Evolutionary conservation across 2,329 filamentous ascomycete species (phyloP).

Genomic region (Leptographium wingfieldii): DNA sequence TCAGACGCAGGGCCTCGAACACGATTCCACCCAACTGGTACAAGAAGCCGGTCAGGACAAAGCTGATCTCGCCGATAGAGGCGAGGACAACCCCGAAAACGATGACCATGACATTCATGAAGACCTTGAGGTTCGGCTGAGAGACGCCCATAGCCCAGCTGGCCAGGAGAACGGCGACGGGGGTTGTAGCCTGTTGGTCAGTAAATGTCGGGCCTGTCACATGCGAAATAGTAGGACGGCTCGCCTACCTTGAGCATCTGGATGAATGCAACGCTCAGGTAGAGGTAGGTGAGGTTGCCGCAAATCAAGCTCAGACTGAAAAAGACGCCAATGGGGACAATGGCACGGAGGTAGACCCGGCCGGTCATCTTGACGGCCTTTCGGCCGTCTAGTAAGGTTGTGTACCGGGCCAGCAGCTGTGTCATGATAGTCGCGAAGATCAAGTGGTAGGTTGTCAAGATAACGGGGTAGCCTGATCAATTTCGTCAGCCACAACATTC

Average conservation of each 20-base stretch:
- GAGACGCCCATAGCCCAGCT: conserved; percentile 81
- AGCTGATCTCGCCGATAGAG: conserved; percentile 90
- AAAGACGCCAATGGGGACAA: conserved; percentile 88
- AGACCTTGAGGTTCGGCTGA: conserved; percentile 70
- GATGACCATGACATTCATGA: conserved; percentile 89
- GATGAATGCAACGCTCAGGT: conserved; percentile 91
- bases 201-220: background rate
- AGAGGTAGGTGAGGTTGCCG: conserved; percentile 90
- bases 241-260: conserved; percentile 84
- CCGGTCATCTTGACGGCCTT: conserved; percentile 97
- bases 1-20: conserved; percentile 72
- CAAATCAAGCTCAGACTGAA: conserved; percentile 95
- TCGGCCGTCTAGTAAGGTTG: conserved; percentile 77
- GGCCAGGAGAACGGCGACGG: conserved; percentile 80
- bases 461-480: conserved; percentile 51
- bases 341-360: conserved; percentile 81
- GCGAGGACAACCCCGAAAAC: conserved; percentile 91
- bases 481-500: background rate
- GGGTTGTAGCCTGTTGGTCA: conserved; percentile 64
- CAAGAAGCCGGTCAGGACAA: conserved; percentile 66
- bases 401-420: conserved; percentile 83
- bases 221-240: background rate
- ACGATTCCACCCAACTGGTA: conserved; percentile 68
- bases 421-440: conserved; percentile 89
- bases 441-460: conserved; percentile 94